These are phyloP conservation scores for Anthracocystis walkeri DNA, from an alignment of 1,284 basidiomycete species.

Conservation along the genomic window DNA sequence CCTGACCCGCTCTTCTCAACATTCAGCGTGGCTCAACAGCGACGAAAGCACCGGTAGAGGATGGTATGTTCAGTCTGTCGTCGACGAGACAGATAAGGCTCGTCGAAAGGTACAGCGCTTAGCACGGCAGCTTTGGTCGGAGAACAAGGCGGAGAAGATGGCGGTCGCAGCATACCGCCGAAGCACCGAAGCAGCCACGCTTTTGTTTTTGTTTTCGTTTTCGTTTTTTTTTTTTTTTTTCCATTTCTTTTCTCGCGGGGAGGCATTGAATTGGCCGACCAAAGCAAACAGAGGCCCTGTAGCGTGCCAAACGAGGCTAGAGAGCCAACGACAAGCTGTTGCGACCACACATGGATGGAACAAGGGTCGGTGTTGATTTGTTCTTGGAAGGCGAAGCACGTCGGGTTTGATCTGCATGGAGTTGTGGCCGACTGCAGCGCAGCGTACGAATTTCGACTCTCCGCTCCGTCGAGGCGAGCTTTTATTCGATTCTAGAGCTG, in stretches of 20 bases:
- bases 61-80: background rate
- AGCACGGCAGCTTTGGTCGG: background rate
- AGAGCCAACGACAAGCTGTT: too few species aligned
- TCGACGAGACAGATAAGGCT: background rate
- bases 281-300: too few species aligned
- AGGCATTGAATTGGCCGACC: too few species aligned
- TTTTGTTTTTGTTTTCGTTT: background rate
- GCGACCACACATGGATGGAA: too few species aligned
- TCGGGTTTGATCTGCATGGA: too few species aligned
- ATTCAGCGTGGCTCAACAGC: background rate
- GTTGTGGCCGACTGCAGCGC: too few species aligned
- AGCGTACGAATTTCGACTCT: background rate
- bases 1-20: background rate
- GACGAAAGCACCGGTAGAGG: background rate
- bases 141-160: background rate
- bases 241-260: background rate
- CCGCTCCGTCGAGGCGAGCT: too few species aligned
- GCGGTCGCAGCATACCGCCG: background rate
- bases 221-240: background rate
- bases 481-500: too few species aligned
- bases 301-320: too few species aligned
- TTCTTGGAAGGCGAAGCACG: too few species aligned
- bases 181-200: background rate
- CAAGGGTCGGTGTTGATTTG: too few species aligned
- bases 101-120: background rate